Evolutionary conservation across 768 basidiomycete species (phyloP).

Genomic region (Amanita fuliginea): DNA sequence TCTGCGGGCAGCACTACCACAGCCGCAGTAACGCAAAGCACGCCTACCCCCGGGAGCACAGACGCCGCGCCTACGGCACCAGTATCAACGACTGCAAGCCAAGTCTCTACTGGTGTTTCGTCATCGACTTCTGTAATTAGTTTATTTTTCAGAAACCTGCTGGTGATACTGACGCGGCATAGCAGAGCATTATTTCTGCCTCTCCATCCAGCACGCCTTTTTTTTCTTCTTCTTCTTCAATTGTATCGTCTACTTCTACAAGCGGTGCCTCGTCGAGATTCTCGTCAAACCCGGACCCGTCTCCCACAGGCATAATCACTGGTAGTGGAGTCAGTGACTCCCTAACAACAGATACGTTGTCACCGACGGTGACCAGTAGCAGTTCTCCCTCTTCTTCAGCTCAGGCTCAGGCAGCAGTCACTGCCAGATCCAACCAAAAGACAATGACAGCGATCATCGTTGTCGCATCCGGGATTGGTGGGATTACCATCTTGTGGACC

Average conservation of each 20-base stretch:
- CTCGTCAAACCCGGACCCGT: constrained; percentile 4
- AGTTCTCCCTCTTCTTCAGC: constrained; percentile 20
- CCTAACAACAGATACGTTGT: constrained; percentile 10
- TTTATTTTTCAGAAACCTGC: not conserved
- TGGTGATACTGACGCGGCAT: not conserved
- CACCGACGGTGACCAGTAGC: constrained; percentile 17
- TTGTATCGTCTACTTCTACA: constrained; percentile 8
- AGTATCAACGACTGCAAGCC: not conserved
- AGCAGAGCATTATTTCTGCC: not conserved
- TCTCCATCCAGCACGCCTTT: constrained; percentile 8
- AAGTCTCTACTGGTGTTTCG: not conserved
- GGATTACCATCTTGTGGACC: constrained; percentile 71
- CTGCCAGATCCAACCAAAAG: constrained; percentile 19
- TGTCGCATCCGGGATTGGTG: constrained; percentile 58
- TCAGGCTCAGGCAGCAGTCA: constrained; percentile 11
- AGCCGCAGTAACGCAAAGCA: not conserved
- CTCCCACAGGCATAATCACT: constrained; percentile 9
- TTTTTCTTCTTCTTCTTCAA: constrained; percentile 8
- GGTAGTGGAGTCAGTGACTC: constrained; percentile 8
- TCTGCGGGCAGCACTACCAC: constrained; percentile 3
- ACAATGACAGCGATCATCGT: constrained; percentile 58
- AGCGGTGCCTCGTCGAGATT: constrained; percentile 10
- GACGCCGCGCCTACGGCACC: constrained; percentile 9
- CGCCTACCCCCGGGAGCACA: constrained; percentile 1
- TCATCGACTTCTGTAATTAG: constrained; percentile 1